Evolutionary conservation across 148 eudicot species (phyloP), one percentile per base, ranked within the genome.

Genomic region (Spergularia marina): DNA sequence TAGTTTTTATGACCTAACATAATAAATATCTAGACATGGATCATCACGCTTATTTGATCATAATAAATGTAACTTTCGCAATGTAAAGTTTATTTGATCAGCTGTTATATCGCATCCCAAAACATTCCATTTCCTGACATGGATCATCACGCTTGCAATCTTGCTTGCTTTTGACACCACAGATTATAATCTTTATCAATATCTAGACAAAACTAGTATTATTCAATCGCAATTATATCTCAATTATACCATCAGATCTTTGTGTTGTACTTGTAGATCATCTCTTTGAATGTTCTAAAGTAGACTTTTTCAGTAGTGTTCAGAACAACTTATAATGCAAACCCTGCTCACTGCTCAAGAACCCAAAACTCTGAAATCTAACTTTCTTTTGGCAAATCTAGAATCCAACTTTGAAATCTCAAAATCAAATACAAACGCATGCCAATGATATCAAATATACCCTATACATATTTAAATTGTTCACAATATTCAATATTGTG

Each of bases 31-130:
- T 59, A n/a, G n/a, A n/a, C n/a, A n/a, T n/a, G n/a, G n/a, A n/a
- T n/a, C n/a, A n/a, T n/a, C n/a, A n/a, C n/a, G n/a, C n/a, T n/a
- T n/a, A n/a, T n/a, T n/a, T n/a, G n/a, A n/a, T n/a, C n/a, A n/a
- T n/a, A n/a, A n/a, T 12, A 21, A 30, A 41, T 60, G 49, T 73
- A 41, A 62, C 58, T 73, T 49, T 12, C 73, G 17, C 53, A 60
- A 15, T 70, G 60, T 53, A 70, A 70, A 70, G 73, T 70, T 30
- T 70, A 59, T 30, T 16, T 39, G 23, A 71, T 71, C 64, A 57
- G 15, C 74, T 55, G 6, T 30, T n/a, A 30, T 30, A 30, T 54
- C 57, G 36, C 53, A 66, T 41, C 52, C 10, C 69, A 49, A 49
- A 21, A 4, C 36, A 18, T 68, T 49, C 36, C 56, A 2, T 18